Base-by-base conservation (phyloP, 306 rosid species). In the Cicer arietinum region DNA sequence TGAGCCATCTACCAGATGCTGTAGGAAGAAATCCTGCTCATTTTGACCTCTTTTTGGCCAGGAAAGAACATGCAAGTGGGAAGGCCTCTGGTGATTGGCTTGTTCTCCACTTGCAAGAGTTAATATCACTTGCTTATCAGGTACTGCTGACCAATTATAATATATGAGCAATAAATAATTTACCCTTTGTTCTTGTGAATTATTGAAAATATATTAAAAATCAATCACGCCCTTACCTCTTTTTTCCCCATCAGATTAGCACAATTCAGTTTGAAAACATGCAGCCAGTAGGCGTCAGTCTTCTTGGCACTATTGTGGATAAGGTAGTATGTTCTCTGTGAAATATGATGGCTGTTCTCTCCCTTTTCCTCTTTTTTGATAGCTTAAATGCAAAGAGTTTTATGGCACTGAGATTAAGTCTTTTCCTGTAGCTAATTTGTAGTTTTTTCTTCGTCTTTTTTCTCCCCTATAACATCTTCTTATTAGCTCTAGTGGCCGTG, bases 101-200 rank as follows among this genome's bases (percentile, higher is more conserved):
- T 8, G 94, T 91, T 74, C 86, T 89, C 73, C 96, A 89, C 84
- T 84, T 94, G 79, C 97, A 94, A 85, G 98, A 94, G 85, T 85
- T 94, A 79, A 91, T 91, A 87, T 92, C 97, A 65, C 96, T 94
- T 66, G 98, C 98, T 66, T 94, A 94, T 83, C 98, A 94, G 98
- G 98, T 94, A 68, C 85, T 77, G 25, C 70, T 73, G 68, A 52
- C 42, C 50, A 69, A 46, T 35, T 50, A 76, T 69, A 76, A 42
- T 74, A 42, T 71, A 56, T 44, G 62, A 57, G 59, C 71, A 22
- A 41, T 62, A 44, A 50, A 58, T 16, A 17, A 74, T 54, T 71
- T 75, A 67, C 45, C 77, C 22, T 59, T 61, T 77, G 17, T 69
- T 51, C 70, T 69, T 69, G 20, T 10, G 41, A 8, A 71, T 56